phyloP scores from a whole-genome alignment of 306 rosid genomes.

The Urtica urens region DNA sequence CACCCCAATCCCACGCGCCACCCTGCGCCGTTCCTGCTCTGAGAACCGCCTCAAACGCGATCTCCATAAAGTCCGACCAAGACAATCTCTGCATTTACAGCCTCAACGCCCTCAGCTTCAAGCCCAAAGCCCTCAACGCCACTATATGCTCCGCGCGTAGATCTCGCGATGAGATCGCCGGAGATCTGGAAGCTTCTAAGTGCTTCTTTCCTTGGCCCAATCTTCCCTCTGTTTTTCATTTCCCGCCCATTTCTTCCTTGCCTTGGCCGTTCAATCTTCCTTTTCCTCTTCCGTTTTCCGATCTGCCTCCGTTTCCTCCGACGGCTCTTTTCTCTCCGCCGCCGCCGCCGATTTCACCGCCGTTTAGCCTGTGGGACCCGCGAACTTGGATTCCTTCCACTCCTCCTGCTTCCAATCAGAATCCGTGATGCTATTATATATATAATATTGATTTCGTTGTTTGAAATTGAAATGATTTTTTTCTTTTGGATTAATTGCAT shows the following conservation, averaged over 20 bases:
- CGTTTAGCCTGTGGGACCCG: conserved; percentile 40
- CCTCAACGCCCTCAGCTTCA: conserved; percentile 45
- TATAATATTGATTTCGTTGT: background rate
- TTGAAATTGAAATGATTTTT: background rate
- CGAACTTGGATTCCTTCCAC: conserved; percentile 42
- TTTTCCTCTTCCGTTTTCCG: conserved; percentile 26
- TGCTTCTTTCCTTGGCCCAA: conserved; percentile 32
- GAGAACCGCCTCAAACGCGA: conserved; percentile 28
- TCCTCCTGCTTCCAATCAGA: conserved; percentile 32
- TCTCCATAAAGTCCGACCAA: conserved; percentile 45
- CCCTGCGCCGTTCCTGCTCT: conserved; percentile 40
- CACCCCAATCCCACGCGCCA: conserved; percentile 29
- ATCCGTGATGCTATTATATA: conserved; percentile 20
- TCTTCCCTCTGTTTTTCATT: conserved; percentile 20
- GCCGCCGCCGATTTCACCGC: conserved; percentile 28
- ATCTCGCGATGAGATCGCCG: conserved; percentile 18
- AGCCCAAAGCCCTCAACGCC: conserved; percentile 35
- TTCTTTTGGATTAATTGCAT: conserved; percentile 2
- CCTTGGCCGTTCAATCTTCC: conserved; percentile 23
- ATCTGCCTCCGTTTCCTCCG: conserved; percentile 26
- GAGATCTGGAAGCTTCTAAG: conserved; percentile 32
- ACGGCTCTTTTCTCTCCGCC: conserved; percentile 10
- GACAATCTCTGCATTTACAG: conserved; percentile 53
- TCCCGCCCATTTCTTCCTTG: conserved; percentile 19
- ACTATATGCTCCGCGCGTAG: conserved; percentile 31